phyloP scores from a whole-genome alignment of 2,329 filamentous ascomycete species.

The Capronia americana region DNA sequence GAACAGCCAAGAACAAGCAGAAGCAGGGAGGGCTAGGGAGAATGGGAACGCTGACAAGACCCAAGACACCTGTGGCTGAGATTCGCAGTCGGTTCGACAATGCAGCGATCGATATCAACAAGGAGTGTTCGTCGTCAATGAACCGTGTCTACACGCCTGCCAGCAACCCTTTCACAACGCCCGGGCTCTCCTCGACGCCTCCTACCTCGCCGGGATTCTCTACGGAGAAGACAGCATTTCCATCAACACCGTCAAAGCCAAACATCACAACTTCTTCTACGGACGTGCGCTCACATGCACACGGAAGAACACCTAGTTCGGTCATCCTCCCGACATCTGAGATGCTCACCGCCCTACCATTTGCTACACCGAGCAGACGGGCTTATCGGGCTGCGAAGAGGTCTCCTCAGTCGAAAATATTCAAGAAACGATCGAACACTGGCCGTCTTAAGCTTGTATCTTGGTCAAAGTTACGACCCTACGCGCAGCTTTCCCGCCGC shows the following conservation, averaged over 20 bases:
- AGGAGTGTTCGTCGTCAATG: conserved; percentile 13
- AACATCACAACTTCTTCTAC: neutral
- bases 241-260: conserved; percentile 23
- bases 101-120: conserved; percentile 12
- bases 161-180: conserved; percentile 29
- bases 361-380: neutral
- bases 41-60: conserved; percentile 27
- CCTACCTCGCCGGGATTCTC: conserved; percentile 27
- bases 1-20: neutral
- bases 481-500: neutral
- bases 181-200: conserved; percentile 25
- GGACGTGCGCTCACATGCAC: neutral
- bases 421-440: conserved; percentile 15
- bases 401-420: conserved; percentile 7
- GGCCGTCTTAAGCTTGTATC: conserved; percentile 17
- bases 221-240: conserved; percentile 4
- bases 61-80: conserved; percentile 33
- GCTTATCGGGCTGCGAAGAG: conserved; percentile 5
- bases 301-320: conserved; percentile 27
- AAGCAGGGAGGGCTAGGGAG: conserved; percentile 13
- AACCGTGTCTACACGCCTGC: conserved; percentile 25
- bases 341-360: neutral
- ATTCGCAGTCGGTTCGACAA: conserved; percentile 26
- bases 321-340: conserved; percentile 20
- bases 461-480: conserved; percentile 16